Evolutionary conservation across 495 filamentous ascomycete genomes (phyloP), one percentile per base, ranked within the genome.

Genomic region (Glutinoglossum americanum): DNA sequence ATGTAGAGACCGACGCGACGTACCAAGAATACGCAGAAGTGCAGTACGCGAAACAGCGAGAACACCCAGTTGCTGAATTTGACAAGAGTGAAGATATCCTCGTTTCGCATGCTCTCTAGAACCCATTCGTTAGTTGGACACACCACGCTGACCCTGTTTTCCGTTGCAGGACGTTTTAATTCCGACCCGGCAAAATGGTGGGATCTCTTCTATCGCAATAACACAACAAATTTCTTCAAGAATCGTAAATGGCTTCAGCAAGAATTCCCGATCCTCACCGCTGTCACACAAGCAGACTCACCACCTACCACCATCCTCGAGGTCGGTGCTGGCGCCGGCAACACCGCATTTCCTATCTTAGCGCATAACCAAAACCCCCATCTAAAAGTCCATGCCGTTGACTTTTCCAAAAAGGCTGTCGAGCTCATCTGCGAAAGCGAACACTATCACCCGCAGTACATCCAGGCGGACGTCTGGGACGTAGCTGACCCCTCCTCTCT

Each of bases 221-320:
- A 98, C 70, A 84, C 82, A 6, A 75, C 79, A 56, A 95, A 96
- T 66, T 98, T 98, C 72, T 98, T 98, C 81, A 97, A 98, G 70
- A 82, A 98, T 63, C 81, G 92, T 53, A 96, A 96, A 67, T 98
- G 92, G 92, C 70, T 98, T 37, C 80, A 79, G 45, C 89, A 96
- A 67, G 92, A 98, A 68, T 98, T 97, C 60, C 92, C 92, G 0
- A 72, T 95, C 1, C 72, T 98, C 15, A 76, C 74, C 0, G 73
- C 82, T 33, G 73, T 90, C 32, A 85, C 84, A 3, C 71, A 73
- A 55, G 73, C 76, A 57, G 77, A 75, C 30, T 76, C 79, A 0
- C 83, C 81, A 0, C 74, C 71, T 5, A 69, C 76, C 56, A 77
- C 76, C 17, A 71, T 97, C 37, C 73, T 97, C 55, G 93, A 98